Evolutionary conservation across 116 monocot species (phyloP).

Genomic region (Cymodocea nodosa): DNA sequence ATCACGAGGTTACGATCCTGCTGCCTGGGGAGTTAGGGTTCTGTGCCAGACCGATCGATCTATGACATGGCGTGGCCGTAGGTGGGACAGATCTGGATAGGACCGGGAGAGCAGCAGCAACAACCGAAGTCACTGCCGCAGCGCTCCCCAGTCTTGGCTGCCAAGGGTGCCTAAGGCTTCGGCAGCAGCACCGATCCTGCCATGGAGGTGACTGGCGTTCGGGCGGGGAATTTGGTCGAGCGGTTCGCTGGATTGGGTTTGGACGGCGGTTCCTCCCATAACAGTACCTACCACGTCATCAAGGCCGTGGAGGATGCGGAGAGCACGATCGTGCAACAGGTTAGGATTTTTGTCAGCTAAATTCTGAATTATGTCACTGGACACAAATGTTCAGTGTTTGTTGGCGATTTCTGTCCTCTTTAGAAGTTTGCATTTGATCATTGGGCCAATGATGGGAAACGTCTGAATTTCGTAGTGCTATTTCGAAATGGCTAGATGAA

Average conservation of each 20-base stretch:
- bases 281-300: slow-evolving; percentile 46
- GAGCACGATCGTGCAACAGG: slow-evolving; percentile 61
- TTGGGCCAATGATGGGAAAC: too few species aligned
- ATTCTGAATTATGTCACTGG: not conserved
- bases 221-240: slow-evolving; percentile 1
- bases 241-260: slow-evolving; percentile 9
- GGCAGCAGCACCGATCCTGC: not conserved
- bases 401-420: not conserved
- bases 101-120: too few species aligned
- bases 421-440: not conserved
- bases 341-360: slow-evolving; percentile 7
- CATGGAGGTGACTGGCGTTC: not conserved
- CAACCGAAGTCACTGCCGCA: too few species aligned
- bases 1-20: too few species aligned
- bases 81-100: too few species aligned
- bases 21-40: too few species aligned
- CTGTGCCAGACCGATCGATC: too few species aligned
- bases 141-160: too few species aligned
- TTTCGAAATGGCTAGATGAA: too few species aligned
- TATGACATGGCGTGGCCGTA: too few species aligned
- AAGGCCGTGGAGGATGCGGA: slow-evolving; percentile 74
- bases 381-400: not conserved
- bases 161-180: not conserved
- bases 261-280: slow-evolving; percentile 24
- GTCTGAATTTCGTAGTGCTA: too few species aligned